phyloP scores from a whole-genome alignment of 306 rosid species.

The Carpinus viminea region DNA sequence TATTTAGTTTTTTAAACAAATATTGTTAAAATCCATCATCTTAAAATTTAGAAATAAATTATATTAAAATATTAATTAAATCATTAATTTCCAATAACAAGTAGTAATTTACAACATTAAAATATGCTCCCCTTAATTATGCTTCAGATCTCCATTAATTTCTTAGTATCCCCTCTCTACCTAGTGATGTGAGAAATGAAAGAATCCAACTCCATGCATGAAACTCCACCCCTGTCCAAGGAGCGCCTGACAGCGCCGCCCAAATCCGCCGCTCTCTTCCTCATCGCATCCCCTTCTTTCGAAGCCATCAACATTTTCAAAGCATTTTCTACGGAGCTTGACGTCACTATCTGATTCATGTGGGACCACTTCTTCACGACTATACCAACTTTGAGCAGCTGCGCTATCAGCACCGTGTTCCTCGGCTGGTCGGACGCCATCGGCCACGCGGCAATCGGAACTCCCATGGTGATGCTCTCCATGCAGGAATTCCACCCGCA shows the following conservation, averaged over 20 bases:
- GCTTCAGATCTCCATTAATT: too few relatives aligned
- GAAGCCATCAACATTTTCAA: slow-evolving; percentile 49
- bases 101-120: too few relatives aligned
- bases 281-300: slow-evolving; percentile 52
- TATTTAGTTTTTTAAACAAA: too few relatives aligned
- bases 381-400: slow-evolving; percentile 47
- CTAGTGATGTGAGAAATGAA: slow-evolving; percentile 69
- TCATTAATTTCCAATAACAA: too few relatives aligned
- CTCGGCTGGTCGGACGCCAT: slow-evolving; percentile 84
- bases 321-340: slow-evolving; percentile 33
- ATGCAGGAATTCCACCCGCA: slow-evolving; percentile 88
- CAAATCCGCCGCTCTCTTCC: slow-evolving; percentile 44
- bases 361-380: slow-evolving; percentile 51
- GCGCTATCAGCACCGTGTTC: slow-evolving; percentile 52
- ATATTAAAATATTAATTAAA: too few relatives aligned
- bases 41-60: too few relatives aligned
- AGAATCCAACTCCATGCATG: slow-evolving; percentile 55
- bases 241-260: slow-evolving; percentile 35
- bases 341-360: slow-evolving; percentile 38
- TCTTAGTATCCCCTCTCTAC: neutral
- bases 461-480: slow-evolving; percentile 68
- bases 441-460: slow-evolving; percentile 73
- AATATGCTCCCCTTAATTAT: too few relatives aligned
- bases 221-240: slow-evolving; percentile 43
- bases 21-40: too few relatives aligned